These are phyloP conservation scores for Paramyrothecium roridum DNA, from an alignment of 2,329 filamentous ascomycete genomes.

Conservation along the genomic window DNA sequence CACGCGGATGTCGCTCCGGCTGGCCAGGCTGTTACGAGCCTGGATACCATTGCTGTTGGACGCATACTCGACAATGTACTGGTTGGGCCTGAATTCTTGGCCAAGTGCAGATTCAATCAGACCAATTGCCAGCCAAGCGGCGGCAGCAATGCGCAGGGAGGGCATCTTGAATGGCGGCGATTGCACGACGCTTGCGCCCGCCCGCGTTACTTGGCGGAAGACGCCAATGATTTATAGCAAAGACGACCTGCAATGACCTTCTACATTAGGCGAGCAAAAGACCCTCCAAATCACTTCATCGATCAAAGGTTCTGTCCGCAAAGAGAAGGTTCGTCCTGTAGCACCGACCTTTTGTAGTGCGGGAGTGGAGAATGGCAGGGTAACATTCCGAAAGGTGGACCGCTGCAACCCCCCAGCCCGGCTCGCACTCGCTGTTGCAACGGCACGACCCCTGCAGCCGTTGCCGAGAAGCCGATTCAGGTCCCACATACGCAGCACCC, in stretches of 20 bases:
- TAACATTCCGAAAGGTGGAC: too few species aligned
- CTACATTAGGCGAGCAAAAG: neutral
- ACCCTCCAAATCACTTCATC: neutral
- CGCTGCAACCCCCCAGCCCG: too few species aligned
- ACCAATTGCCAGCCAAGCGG: conserved; percentile 3
- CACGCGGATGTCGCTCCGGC: conserved; percentile 4
- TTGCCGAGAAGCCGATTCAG: too few species aligned
- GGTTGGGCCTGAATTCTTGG: conserved; percentile 2
- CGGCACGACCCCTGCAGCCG: too few species aligned
- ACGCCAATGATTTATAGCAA: neutral
- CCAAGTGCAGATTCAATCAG: conserved; percentile 1
- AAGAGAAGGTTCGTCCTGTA: neutral
- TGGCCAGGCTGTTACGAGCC: neutral
- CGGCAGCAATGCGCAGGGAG: neutral
- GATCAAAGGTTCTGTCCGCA: neutral
- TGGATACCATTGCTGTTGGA: neutral
- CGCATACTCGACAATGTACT: conserved; percentile 6
- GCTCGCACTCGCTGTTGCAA: too few species aligned
- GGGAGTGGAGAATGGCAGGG: neutral
- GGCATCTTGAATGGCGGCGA: neutral
- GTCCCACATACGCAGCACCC: too few species aligned
- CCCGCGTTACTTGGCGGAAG: neutral
- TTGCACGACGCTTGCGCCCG: neutral
- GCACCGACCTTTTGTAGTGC: neutral
- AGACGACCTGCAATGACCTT: neutral